Base-by-base conservation (phyloP, 805 yeast species). In the Yueomyces sp. region DNA sequence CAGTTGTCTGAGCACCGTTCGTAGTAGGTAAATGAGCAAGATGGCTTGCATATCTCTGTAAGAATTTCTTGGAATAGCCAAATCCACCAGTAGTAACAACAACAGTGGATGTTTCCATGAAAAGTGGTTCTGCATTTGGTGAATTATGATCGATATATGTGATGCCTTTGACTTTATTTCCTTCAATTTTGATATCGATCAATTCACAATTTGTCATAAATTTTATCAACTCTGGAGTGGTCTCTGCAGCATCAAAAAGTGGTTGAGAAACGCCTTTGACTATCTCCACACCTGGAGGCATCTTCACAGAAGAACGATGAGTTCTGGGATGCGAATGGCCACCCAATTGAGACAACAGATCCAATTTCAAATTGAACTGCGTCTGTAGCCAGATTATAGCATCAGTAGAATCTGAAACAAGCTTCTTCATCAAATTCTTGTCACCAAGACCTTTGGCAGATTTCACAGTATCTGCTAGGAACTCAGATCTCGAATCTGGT, bases 281-380 rank as follows among this genome's bases (percentile, higher is more conserved):
- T 19, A 77, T 74, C 39, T 75, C 79, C 57, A 68, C 73, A 0
- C 82, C 82, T 3, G 82, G 82, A 11, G 81, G 79, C 19, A 73
- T 54, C 9, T 66, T 67, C 1, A 69, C 68, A 5, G 74, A 72
- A 1, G 94, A 88, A 52, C 94, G 71, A 58, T 85, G 94, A 1
- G 95, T 85, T 59, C 95, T 69, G 26, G 85, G 78, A 41, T 70
- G 76, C 1, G 87, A 78, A 56, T 85, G 94, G 3, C 95, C 95
- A 29, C 94, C 94, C 38, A 85, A 62, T 52, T 84, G 74, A n/a
- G 85, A 73, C 9, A 85, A 81, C 12, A 79, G 67, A 5, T 82
- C 72, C 44, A 85, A 64, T 52, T 79, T 84, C 41, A 83, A 63
- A 5, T 68, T 71, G 51, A 83, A 76, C 4, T 69, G 72, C 31